phyloP scores from a whole-genome alignment of 768 basidiomycete species.

The Tephrocybe sp. region DNA sequence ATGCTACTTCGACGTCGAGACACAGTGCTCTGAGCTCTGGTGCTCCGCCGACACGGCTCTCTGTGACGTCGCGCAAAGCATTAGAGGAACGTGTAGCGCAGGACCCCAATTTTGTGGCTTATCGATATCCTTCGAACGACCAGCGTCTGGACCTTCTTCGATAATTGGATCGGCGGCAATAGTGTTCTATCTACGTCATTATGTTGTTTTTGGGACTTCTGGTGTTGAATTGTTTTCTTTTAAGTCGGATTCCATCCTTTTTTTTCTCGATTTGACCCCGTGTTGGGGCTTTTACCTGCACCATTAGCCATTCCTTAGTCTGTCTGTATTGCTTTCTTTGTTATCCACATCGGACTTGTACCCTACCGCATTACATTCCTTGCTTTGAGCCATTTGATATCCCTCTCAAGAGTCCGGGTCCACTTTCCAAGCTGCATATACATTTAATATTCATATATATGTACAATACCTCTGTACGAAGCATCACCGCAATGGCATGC shows the following conservation, averaged over 20 bases:
- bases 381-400: slow-evolving; percentile 8
- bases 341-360: slow-evolving; percentile 24
- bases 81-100: slow-evolving; percentile 83
- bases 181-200: not conserved
- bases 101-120: slow-evolving; percentile 82
- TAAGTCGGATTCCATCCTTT: slow-evolving; percentile 3
- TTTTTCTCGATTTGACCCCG: too few species aligned
- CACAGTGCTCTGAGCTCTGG: slow-evolving; percentile 46
- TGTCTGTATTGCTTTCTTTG: slow-evolving; percentile 11
- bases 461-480: slow-evolving; percentile 15
- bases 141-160: slow-evolving; percentile 65
- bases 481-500: slow-evolving; percentile 8
- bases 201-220: not conserved
- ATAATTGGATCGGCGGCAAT: slow-evolving; percentile 21
- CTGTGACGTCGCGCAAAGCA: slow-evolving; percentile 66
- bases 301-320: slow-evolving; percentile 1
- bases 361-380: slow-evolving; percentile 15
- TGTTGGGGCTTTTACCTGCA: slow-evolving; percentile 1
- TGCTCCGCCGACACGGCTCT: slow-evolving; percentile 51
- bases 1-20: slow-evolving; percentile 50
- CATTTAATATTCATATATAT: slow-evolving; percentile 12
- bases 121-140: slow-evolving; percentile 82
- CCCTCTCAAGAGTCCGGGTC: not conserved
- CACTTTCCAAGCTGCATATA: slow-evolving; percentile 14
- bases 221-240: not conserved